These are phyloP conservation scores for Thinopyrum elongatum DNA, from an alignment of 176 grass and related monocot genomes.

Conservation along the genomic window DNA sequence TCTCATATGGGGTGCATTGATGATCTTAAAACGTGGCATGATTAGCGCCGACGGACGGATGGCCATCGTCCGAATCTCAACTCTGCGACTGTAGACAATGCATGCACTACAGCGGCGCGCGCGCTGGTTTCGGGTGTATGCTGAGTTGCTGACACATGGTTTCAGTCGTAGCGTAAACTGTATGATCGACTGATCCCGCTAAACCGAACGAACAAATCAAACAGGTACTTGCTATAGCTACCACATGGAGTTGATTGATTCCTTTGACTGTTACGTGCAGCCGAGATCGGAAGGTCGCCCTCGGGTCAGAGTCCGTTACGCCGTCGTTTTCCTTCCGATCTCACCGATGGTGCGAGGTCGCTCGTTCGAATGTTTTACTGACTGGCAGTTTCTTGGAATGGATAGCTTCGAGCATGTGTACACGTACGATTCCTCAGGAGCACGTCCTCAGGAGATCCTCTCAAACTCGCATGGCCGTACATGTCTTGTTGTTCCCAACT, in stretches of 20 bases:
- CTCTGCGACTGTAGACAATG: neutral
- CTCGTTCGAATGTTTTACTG: too few species aligned
- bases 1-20: neutral
- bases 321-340: neutral
- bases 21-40: neutral
- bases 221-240: neutral
- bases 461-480: neutral
- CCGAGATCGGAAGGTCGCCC: neutral
- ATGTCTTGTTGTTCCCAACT: too few species aligned
- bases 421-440: neutral
- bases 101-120: neutral
- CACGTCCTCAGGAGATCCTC: too few species aligned
- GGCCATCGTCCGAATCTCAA: neutral
- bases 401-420: neutral
- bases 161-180: neutral
- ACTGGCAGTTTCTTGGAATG: neutral
- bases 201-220: slow-evolving; percentile 1
- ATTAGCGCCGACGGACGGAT: too few species aligned
- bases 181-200: neutral
- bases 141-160: neutral
- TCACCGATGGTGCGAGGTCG: neutral
- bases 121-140: neutral
- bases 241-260: neutral
- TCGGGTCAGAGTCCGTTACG: slow-evolving; percentile 10
- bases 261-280: neutral